These are phyloP conservation scores for Gaeumannomyces tritici DNA, from an alignment of 2,329 filamentous ascomycete genomes.

Conservation along the genomic window DNA sequence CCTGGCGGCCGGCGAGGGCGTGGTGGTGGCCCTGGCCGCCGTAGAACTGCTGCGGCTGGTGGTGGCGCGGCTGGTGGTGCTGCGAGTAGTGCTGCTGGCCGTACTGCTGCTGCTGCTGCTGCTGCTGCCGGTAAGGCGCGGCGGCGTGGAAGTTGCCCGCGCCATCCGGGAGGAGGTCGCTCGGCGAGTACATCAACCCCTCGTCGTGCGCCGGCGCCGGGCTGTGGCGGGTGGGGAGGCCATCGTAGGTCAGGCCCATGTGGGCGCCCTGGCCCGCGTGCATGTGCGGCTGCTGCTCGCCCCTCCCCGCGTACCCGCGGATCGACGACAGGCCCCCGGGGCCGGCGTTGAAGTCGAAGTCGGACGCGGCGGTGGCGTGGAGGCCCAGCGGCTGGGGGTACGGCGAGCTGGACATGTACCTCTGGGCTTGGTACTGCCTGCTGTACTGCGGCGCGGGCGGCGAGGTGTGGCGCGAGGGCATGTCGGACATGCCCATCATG, in stretches of 20 bases:
- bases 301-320: neutral
- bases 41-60: constrained; percentile 1
- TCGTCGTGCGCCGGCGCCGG: neutral
- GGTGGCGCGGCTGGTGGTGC: neutral
- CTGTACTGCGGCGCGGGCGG: neutral
- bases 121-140: constrained; percentile 2
- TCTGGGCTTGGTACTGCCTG: neutral
- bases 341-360: neutral
- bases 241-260: neutral
- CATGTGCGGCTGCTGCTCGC: neutral
- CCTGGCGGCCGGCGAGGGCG: neutral
- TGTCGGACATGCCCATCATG: constrained; percentile 4
- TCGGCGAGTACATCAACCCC: neutral
- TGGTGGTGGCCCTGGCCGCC: neutral
- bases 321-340: neutral
- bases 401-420: neutral
- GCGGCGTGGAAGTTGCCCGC: constrained; percentile 2
- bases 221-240: neutral
- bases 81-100: neutral
- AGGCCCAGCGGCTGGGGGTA: neutral
- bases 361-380: no score
- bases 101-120: constrained; percentile 1
- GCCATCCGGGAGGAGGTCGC: neutral
- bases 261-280: neutral
- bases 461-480: neutral